Base-by-base conservation (phyloP, 2,329 filamentous ascomycete species). In the Cryphonectria carpinicola region DNA sequence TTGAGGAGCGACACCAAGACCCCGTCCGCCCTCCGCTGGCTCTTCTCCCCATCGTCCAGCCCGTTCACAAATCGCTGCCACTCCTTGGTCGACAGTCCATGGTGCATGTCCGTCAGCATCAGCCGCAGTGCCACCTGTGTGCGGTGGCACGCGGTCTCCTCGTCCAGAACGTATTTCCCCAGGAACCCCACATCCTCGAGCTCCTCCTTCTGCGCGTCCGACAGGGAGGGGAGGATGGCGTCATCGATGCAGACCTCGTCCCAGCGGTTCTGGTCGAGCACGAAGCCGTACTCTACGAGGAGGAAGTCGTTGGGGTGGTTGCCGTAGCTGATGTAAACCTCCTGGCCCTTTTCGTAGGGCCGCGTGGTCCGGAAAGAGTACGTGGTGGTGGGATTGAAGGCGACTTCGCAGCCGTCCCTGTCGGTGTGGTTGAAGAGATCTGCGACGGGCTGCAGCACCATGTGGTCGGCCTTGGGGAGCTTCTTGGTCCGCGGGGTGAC, bases 261-360 rank as follows among this genome's bases (percentile, higher is more conserved):
- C 82, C 84, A 87, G n/a, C 79, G 76, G 75, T 88, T 88, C 35
- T 78, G 75, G 13, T 73, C 74, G 32, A 85, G 77, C 14, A 85
- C 77, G 74, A 88, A 88, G 5, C 86, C 86, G 74, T 88, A 95
- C 79, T 94, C 92, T 0, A 88, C 86, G 2, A 94, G 84, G 25
- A 94, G 80, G 74, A 92, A 92, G 76, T 94, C 92, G 73, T 93
- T 93, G 39, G 86, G 86, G 77, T 94, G 92, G 1, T 84, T 78
- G 3, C 92, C 92, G 75, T 95, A 95, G 39, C 86, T 89, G 37
- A 92, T 88, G 71, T 86, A 88, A 0, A 95, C 81, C 80, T 94
- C 92, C 28, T 92, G 87, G 11, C 89, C 89, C 2, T 78, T 75
- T 1, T 77, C 78, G 75, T 91, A 90, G 0, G 81, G 76, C 1